Evolutionary conservation across 1,139 yeast genomes (phyloP).

Genomic region (Scheffersomyces cryptocercus): DNA sequence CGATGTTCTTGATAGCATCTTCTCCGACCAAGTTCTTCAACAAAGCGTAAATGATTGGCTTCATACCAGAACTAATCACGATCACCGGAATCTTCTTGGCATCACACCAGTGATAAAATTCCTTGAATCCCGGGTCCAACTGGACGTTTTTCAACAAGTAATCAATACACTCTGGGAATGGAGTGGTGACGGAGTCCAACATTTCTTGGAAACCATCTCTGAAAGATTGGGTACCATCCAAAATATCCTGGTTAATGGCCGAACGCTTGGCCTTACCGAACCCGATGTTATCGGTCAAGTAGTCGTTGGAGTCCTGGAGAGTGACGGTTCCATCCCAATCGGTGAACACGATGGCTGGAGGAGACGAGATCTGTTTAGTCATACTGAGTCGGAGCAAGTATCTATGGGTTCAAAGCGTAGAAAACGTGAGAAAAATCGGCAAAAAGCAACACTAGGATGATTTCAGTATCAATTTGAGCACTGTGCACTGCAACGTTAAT

Average conservation of each 20-base stretch:
- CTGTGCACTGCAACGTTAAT: too few species aligned
- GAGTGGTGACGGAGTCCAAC: constrained; percentile 75
- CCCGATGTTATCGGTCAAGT: constrained; percentile 83
- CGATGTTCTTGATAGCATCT: constrained; percentile 70
- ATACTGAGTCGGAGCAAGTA: constrained; percentile 5
- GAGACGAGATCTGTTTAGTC: constrained; percentile 10
- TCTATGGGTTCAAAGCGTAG: too few species aligned
- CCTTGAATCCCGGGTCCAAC: constrained; percentile 88
- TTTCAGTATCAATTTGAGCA: too few species aligned
- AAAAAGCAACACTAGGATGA: too few species aligned
- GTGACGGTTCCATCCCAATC: constrained; percentile 99
- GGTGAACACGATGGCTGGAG: constrained; percentile 80
- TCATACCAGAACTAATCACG: constrained; percentile 89
- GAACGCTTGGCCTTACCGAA: constrained; percentile 73
- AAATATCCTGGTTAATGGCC: constrained; percentile 68
- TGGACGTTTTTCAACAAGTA: constrained; percentile 58
- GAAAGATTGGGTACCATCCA: constrained; percentile 69
- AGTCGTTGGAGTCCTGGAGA: constrained; percentile 85
- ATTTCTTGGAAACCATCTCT: constrained; percentile 81
- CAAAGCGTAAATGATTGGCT: constrained; percentile 80
- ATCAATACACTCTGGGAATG: constrained; percentile 83
- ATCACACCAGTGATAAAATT: constrained; percentile 78
- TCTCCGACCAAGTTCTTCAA: constrained; percentile 73
- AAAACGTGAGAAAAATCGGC: too few species aligned
- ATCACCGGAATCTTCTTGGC: constrained; percentile 71